These are phyloP conservation scores for Vanderwaltozyma polyspora DNA, from an alignment of 805 yeast species.

Conservation along the genomic window DNA sequence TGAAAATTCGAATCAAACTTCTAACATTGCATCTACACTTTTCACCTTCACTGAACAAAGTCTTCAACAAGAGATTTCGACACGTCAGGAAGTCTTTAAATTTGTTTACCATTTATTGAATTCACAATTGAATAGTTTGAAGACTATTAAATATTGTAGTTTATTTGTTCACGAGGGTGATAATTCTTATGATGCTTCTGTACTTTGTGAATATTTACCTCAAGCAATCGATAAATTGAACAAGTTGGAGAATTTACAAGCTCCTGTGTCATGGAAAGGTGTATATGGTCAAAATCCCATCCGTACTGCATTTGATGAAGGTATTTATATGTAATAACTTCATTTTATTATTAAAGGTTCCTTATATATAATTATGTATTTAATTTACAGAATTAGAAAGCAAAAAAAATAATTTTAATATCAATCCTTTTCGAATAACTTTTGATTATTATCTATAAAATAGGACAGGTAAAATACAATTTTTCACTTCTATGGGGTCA, in stretches of 20 bases:
- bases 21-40: slow-evolving; percentile 11
- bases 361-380: background rate
- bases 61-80: slow-evolving; percentile 19
- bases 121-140: slow-evolving; percentile 4
- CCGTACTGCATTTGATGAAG: slow-evolving; percentile 64
- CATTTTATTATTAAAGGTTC: too few species aligned
- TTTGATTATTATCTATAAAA: slow-evolving; percentile 31
- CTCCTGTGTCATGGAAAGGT: slow-evolving; percentile 76
- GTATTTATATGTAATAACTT: slow-evolving; percentile 42
- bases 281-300: slow-evolving; percentile 67
- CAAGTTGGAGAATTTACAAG: slow-evolving; percentile 26
- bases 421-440: background rate
- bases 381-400: background rate
- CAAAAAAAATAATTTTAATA: background rate
- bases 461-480: too few species aligned
- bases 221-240: slow-evolving; percentile 9
- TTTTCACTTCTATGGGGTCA: background rate
- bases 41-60: slow-evolving; percentile 17
- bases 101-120: slow-evolving; percentile 19
- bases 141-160: slow-evolving; percentile 33
- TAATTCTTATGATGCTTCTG: slow-evolving; percentile 57
- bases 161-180: slow-evolving; percentile 83
- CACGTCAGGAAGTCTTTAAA: slow-evolving; percentile 21
- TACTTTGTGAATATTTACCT: slow-evolving; percentile 15
- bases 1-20: slow-evolving; percentile 6